Evolutionary conservation across 2,329 filamentous ascomycete genomes (phyloP).

Genomic region (Colletotrichum sp.): DNA sequence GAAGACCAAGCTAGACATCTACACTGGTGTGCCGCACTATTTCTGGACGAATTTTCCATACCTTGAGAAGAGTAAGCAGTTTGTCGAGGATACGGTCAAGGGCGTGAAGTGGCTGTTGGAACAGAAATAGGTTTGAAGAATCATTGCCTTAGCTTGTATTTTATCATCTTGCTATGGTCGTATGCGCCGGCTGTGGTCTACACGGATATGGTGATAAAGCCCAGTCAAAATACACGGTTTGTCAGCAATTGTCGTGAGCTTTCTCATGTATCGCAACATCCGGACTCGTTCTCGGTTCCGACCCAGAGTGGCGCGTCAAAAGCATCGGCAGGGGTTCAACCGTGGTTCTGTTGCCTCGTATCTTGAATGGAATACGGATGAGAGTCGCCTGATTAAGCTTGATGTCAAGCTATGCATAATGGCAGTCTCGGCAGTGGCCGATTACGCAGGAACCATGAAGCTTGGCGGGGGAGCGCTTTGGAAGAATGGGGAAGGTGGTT

Average conservation of each 20-base stretch:
- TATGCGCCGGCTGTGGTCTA: not conserved
- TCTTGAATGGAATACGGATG: not conserved
- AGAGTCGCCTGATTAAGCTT: not conserved
- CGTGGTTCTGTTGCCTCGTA: not conserved
- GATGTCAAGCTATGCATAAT: not conserved
- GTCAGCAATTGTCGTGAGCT: not conserved
- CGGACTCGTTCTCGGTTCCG: not conserved
- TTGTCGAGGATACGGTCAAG: not conserved
- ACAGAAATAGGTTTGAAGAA: not conserved
- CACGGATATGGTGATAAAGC: not conserved
- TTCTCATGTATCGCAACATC: not conserved
- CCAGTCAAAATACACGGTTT: not conserved
- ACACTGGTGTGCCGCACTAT: conserved; percentile 13
- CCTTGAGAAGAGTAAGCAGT: not conserved
- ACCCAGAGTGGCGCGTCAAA: not conserved
- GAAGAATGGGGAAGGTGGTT: conserved; percentile 12
- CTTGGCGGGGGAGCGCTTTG: conserved; percentile 3
- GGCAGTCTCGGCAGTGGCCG: conserved; percentile 2
- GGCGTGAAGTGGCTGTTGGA: conserved; percentile 11
- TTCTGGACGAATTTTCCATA: conserved; percentile 11
- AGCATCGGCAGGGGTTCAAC: not conserved
- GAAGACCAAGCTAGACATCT: conserved; percentile 43
- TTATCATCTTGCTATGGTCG: not conserved
- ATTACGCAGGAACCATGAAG: not conserved
- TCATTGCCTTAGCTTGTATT: too few relatives aligned